Conservation (phyloP, 2,329 filamentous ascomycete species). For the Calonectria naviculata region DNA sequence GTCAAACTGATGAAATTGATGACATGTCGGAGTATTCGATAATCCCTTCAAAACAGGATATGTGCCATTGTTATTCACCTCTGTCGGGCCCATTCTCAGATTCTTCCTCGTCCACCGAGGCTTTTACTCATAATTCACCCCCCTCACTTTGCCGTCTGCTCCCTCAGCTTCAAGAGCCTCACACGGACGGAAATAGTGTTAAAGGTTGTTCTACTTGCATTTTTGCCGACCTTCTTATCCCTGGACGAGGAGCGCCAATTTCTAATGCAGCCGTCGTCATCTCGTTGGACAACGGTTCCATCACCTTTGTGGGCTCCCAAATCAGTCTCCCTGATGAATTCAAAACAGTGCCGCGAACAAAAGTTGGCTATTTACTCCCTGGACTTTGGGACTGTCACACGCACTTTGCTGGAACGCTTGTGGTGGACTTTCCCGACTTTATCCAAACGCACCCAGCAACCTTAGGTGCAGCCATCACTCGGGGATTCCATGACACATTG, state of each 20-base stretch:
- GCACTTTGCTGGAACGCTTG: conserved; percentile 55
- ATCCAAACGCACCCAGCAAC: conserved; percentile 1
- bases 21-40: too few relatives aligned
- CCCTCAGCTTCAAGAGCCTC: too few relatives aligned
- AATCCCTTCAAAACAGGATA: too few relatives aligned
- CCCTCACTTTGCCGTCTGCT: too few relatives aligned
- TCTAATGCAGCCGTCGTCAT: background rate
- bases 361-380: conserved; percentile 56
- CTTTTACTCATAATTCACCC: too few relatives aligned
- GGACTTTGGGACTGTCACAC: conserved; percentile 65
- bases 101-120: too few relatives aligned
- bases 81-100: too few relatives aligned
- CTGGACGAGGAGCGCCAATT: conserved; percentile 1
- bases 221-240: background rate
- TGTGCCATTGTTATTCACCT: too few relatives aligned
- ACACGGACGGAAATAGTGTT: too few relatives aligned
- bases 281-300: background rate
- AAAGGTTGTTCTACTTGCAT: too few relatives aligned
- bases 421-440: background rate
- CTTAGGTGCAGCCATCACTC: background rate
- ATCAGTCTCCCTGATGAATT: background rate
- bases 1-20: too few relatives aligned
- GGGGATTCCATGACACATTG: conserved; percentile 49
- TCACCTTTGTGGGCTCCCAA: background rate
- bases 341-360: background rate